Evolutionary conservation across 106 monocot genomes (phyloP), one percentile per base, ranked within the genome.

Genomic region (Vanilla planifolia): DNA sequence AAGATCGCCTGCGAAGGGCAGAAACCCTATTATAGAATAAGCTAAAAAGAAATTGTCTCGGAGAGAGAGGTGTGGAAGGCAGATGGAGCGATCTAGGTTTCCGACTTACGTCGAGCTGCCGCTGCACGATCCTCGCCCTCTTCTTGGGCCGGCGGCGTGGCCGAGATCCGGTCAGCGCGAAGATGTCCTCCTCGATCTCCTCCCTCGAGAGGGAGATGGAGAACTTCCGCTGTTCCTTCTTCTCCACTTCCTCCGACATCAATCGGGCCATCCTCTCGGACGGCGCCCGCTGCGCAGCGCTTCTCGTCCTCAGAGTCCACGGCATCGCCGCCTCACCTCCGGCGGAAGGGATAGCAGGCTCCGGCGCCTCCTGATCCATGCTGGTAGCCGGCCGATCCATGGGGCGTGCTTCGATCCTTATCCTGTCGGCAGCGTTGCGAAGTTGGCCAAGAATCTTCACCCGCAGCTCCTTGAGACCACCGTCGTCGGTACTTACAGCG

Each of bases 131-230:
- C 37, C 73, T 68, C 0, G 81, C 61, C 32, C 77, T 56, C 65
- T 73, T 73, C 22, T 42, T 59, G 3, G 81, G 77, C 42, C 81
- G 63, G 34, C 73, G 73, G 57, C 69, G 72, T 29, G 81, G 64
- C 2, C 72, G 56, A 14, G 69, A 26, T 15, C 77, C 81, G 10
- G 81, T 82, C 39, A 82, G 46, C 8, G 81, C 60, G 55, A 77
- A 82, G 44, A 82, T 35, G 48, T 82, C 81, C 77, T 82, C 81
- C n/a, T 72, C 81, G 64, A 82, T 77, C 73, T 82, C 81, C 15
- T 73, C 73, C 24, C 27, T 50, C 8, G 73, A 43, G 24, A 82
- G 69, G 19, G 75, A 3, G 25, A 80, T 23, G 24, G 80, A 80
- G 50, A 80, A 80, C 46, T 37, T 43, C 27, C 65, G 14, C 1